Conservation (phyloP, 306 rosid genomes). For the Fragaria nilgerrensis region DNA sequence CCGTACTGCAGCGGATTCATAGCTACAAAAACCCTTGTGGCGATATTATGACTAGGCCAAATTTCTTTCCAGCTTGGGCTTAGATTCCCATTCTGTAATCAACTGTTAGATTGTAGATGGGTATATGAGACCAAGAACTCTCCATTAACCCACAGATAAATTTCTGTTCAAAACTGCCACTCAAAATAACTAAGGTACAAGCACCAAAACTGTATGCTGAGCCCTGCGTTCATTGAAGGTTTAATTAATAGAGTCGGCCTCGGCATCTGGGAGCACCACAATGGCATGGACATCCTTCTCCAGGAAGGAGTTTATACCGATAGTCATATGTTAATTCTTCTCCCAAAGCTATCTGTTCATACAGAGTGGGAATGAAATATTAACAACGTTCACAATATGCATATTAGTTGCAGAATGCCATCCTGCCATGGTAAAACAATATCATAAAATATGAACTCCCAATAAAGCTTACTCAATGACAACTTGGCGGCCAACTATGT, state of each 20-base stretch:
- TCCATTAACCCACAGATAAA: conserved; percentile 5
- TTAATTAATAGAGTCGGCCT: conserved; percentile 59
- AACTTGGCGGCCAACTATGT: neutral
- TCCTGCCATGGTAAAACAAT: conserved; percentile 5
- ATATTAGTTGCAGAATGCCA: neutral
- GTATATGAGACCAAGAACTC: conserved; percentile 15
- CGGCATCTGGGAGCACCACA: conserved; percentile 64
- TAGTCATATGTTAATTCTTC: conserved; percentile 80
- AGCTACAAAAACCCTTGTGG: conserved; percentile 9
- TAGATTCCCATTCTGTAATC: conserved; percentile 13
- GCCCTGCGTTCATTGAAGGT: conserved; percentile 12
- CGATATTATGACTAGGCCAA: neutral
- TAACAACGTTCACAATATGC: neutral
- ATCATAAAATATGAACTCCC: conserved; percentile 13
- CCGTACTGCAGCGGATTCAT: neutral
- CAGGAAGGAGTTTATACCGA: conserved; percentile 51
- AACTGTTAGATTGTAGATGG: conserved; percentile 12
- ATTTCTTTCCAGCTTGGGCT: conserved; percentile 1
- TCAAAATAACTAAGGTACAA: neutral
- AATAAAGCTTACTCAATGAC: neutral
- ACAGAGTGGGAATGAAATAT: conserved; percentile 8
- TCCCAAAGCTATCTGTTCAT: conserved; percentile 77
- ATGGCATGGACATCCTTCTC: conserved; percentile 65
- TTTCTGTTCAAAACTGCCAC: conserved; percentile 13
- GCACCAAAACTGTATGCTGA: conserved; percentile 26